These are phyloP conservation scores for Peltaster fructicola DNA, from an alignment of 2,329 filamentous ascomycete genomes.

Conservation along the genomic window DNA sequence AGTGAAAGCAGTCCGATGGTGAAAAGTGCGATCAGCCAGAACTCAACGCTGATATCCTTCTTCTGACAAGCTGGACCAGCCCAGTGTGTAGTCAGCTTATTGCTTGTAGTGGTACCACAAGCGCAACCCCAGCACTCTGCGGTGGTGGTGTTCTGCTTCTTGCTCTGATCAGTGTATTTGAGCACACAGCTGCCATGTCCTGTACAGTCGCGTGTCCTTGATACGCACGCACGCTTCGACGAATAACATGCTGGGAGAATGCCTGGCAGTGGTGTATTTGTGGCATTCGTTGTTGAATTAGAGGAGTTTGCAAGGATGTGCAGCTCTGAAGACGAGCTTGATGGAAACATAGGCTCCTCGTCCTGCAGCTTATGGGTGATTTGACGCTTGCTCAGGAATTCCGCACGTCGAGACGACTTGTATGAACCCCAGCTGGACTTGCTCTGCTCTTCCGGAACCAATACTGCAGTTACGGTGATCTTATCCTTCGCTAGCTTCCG, in stretches of 20 bases:
- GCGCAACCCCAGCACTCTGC: constrained; percentile 56
- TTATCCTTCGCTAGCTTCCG: too few species aligned
- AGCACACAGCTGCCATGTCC: constrained; percentile 62
- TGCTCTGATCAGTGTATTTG: constrained; percentile 35
- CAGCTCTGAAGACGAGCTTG: too few species aligned
- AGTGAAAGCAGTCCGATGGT: constrained; percentile 51
- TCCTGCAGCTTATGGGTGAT: too few species aligned
- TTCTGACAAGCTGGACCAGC: constrained; percentile 79
- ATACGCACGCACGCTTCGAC: constrained; percentile 48
- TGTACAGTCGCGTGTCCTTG: constrained; percentile 60
- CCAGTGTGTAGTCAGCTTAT: constrained; percentile 53
- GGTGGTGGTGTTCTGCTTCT: constrained; percentile 45
- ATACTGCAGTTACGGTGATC: too few species aligned
- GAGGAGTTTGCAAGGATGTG: constrained; percentile 6
- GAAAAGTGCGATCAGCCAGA: constrained; percentile 71
- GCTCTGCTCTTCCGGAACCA: too few species aligned
- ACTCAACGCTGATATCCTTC: constrained; percentile 71
- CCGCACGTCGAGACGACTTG: too few species aligned
- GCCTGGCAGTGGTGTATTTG: constrained; percentile 24
- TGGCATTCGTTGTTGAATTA: constrained; percentile 11
- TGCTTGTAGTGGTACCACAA: constrained; percentile 30
- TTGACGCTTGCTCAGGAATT: too few species aligned
- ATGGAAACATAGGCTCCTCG: too few species aligned
- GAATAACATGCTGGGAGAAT: constrained; percentile 59
- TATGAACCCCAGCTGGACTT: too few species aligned